phyloP scores from a whole-genome alignment of 2,329 filamentous ascomycete species.

The Nothomitra cinnamomea region DNA sequence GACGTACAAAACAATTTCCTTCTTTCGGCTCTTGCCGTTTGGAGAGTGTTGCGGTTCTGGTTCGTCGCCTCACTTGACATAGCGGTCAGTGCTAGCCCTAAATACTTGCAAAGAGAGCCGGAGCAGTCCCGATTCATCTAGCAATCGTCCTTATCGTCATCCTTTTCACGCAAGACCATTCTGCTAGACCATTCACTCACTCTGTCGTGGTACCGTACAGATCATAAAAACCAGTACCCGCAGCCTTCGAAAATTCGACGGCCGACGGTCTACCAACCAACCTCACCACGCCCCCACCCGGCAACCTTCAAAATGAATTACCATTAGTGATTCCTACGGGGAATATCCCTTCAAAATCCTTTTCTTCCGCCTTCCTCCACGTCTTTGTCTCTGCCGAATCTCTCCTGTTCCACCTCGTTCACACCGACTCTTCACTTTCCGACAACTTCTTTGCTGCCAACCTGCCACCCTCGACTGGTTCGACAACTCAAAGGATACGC shows the following conservation, averaged over 20 bases:
- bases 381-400: background rate
- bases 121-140: too few relatives aligned
- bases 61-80: background rate
- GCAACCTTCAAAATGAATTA: constrained; percentile 3
- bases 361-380: background rate
- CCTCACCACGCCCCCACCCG: background rate
- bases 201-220: too few relatives aligned
- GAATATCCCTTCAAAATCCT: background rate
- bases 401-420: background rate
- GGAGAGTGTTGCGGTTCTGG: background rate
- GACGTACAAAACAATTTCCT: background rate
- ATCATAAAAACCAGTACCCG: too few relatives aligned
- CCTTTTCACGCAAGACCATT: too few relatives aligned
- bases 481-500: background rate
- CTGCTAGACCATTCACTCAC: too few relatives aligned
- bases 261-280: background rate
- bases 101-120: too few relatives aligned
- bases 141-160: too few relatives aligned
- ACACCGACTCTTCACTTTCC: background rate
- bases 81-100: background rate
- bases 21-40: constrained; percentile 1
- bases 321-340: constrained; percentile 1
- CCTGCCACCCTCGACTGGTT: background rate
- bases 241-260: too few relatives aligned
- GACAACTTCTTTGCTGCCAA: background rate